A percentile compares a stretch with the other conserved stretches of the same genome.
Evolutionary conservation across 2,329 filamentous ascomycete genomes (phyloP).

Genomic region (Penicillium sp.): DNA sequence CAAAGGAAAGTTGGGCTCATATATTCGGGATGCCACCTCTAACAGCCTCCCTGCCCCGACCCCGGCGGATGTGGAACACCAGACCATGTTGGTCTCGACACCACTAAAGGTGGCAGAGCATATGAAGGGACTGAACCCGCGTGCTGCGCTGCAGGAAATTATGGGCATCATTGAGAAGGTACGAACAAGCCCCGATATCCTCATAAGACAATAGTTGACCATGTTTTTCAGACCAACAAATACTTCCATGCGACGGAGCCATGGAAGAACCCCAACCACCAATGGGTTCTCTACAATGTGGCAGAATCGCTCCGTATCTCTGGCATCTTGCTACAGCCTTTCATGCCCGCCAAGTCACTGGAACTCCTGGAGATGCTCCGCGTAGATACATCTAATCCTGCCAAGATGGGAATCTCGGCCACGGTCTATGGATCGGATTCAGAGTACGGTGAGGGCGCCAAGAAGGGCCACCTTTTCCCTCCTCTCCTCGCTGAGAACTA

Average conservation of each 20-base stretch:
- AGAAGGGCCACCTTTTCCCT: constrained; percentile 55
- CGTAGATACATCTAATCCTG: constrained; percentile 54
- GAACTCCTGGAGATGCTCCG: constrained; percentile 75
- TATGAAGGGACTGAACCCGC: constrained; percentile 67
- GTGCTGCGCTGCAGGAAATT: constrained; percentile 64
- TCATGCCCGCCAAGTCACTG: constrained; percentile 78
- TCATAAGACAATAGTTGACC: constrained; percentile 10
- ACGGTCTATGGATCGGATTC: constrained; percentile 65
- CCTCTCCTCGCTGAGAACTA: constrained; percentile 43
- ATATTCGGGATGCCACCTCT: constrained; percentile 49
- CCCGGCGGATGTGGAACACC: constrained; percentile 38
- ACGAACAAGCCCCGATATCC: constrained; percentile 18
- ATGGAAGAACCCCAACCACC: constrained; percentile 62
- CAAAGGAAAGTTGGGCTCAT: constrained; percentile 66
- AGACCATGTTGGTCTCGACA: constrained; percentile 42
- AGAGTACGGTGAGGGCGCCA: constrained; percentile 63
- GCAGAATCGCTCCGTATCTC: constrained; percentile 76
- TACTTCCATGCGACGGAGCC: constrained; percentile 67
- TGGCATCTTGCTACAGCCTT: constrained; percentile 84
- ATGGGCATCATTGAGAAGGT: constrained; percentile 65
- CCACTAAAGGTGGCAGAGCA: constrained; percentile 48
- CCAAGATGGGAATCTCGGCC: constrained; percentile 63
- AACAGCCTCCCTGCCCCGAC: constrained; percentile 30
- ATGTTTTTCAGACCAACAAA: constrained; percentile 58
- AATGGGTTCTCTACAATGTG: constrained; percentile 67